Evolutionary conservation across 2,329 filamentous ascomycete genomes (phyloP), one percentile per base, ranked within the genome.

Genomic region (Huntiella decipiens): DNA sequence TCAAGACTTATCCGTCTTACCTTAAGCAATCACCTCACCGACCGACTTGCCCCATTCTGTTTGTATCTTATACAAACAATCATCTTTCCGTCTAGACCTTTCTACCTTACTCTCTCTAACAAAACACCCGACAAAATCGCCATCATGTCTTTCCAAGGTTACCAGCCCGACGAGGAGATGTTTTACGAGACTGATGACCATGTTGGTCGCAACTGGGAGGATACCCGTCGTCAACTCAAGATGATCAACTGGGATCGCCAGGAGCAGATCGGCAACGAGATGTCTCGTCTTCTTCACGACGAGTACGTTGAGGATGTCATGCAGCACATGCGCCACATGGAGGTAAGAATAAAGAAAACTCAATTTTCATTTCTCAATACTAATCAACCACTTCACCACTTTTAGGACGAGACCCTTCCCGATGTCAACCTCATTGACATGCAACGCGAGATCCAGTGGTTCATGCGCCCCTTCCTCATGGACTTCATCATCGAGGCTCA

Each of bases 361-460:
- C 17, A 19, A 19, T 19, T 19, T 19, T 19, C 1, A 5, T 1
- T 8, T 43, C 3, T 12, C 19, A 15, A 43, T 31, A 28, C 31
- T 43, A 31, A 22, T 33, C 5, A 12, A 11, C n/a, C 31, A 4
- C 7, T 39, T 5, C 28, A 19, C 17, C 17, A n/a, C n/a, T 17
- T 16, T 33, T 11, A 74, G 73, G 74, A 79, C 57, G 82, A 92
- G 64, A 96, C 91, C 22, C 70, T 96, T 53, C 84, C 91, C 45
- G 91, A 98, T 62, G 88, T 93, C 60, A 88, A 88, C 61, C 86
- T 92, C 33, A 98, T 98, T 61, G 91, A 98, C 62, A 95, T 96
- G 63, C 91, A 98, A 65, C 86, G 87, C 53, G 91, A 98, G 71
- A 96, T 98, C 52, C 86, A 96, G 61, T 98, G 91, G 91, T 96